Evolutionary conservation across 2,329 filamentous ascomycete genomes (phyloP).

Genomic region (Pseudogymnoascus sp.): DNA sequence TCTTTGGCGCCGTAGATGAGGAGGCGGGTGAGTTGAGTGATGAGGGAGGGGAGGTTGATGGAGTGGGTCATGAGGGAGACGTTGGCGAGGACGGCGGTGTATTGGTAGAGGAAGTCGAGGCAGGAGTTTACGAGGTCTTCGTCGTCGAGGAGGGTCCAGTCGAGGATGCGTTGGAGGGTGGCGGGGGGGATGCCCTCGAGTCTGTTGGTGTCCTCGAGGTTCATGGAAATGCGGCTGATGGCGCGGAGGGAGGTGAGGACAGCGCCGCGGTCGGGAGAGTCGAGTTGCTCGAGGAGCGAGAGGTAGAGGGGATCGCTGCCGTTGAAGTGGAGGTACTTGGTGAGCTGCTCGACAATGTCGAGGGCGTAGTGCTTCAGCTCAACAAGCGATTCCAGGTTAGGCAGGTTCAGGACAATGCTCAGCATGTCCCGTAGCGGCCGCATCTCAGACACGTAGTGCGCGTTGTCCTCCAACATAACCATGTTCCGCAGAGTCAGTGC

Average conservation of each 20-base stretch:
- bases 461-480: constrained; percentile 89
- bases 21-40: constrained; percentile 72
- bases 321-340: constrained; percentile 68
- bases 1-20: constrained; percentile 67
- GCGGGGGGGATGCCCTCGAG: constrained; percentile 62
- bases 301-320: constrained; percentile 72
- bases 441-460: constrained; percentile 68
- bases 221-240: constrained; percentile 81
- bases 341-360: constrained; percentile 86
- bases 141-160: constrained; percentile 76
- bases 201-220: constrained; percentile 69
- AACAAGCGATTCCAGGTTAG: constrained; percentile 61
- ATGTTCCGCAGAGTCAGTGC: constrained; percentile 88
- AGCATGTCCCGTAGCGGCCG: constrained; percentile 72
- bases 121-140: constrained; percentile 84
- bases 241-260: constrained; percentile 75
- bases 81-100: constrained; percentile 78
- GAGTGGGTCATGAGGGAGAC: constrained; percentile 63
- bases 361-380: constrained; percentile 88
- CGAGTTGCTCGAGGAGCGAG: constrained; percentile 58
- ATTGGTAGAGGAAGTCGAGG: constrained; percentile 93
- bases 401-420: constrained; percentile 73
- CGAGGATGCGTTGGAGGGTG: constrained; percentile 60
- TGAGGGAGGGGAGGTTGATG: constrained; percentile 57
- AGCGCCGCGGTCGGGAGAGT: constrained; percentile 69